Percentiles rank a stretch among this genome's conserved stretches.
phyloP scores from a whole-genome alignment of 768 basidiomycete genomes.

The Rhizopogon sp. region DNA sequence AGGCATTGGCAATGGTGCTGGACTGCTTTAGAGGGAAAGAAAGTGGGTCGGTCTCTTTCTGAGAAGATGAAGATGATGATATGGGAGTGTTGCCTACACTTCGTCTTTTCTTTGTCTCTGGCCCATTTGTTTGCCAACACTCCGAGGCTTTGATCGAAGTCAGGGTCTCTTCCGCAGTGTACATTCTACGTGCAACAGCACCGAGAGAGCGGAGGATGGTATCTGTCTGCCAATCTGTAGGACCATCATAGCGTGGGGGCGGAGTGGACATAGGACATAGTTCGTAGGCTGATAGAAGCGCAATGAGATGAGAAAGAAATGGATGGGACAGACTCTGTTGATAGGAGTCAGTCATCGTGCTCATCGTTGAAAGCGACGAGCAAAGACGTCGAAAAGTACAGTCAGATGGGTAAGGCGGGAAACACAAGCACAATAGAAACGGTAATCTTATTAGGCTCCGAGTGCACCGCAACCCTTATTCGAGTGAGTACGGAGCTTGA shows the following conservation, averaged over 20 bases:
- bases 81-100: conserved; percentile 34
- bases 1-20: conserved; percentile 8
- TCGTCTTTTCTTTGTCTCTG: conserved; percentile 43
- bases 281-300: conserved; percentile 55
- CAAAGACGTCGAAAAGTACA: background rate
- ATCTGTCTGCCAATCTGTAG: conserved; percentile 54
- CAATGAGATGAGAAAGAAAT: conserved; percentile 51
- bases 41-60: conserved; percentile 15
- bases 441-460: conserved; percentile 4
- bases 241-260: conserved; percentile 50
- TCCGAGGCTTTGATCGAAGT: conserved; percentile 35
- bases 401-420: background rate
- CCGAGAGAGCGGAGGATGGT: conserved; percentile 48
- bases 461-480: conserved; percentile 2
- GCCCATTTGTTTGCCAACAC: conserved; percentile 27
- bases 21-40: conserved; percentile 20
- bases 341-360: conserved; percentile 21
- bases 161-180: conserved; percentile 46
- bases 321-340: conserved; percentile 23
- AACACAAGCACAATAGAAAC: background rate
- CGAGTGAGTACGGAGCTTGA: background rate
- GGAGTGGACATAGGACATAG: conserved; percentile 47
- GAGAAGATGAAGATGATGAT: conserved; percentile 21
- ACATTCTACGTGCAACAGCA: conserved; percentile 49
- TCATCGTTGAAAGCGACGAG: conserved; percentile 27